Evolutionary conservation across 2,329 filamentous ascomycete genomes (phyloP).

Genomic region (Rasamsonia emersonii): DNA sequence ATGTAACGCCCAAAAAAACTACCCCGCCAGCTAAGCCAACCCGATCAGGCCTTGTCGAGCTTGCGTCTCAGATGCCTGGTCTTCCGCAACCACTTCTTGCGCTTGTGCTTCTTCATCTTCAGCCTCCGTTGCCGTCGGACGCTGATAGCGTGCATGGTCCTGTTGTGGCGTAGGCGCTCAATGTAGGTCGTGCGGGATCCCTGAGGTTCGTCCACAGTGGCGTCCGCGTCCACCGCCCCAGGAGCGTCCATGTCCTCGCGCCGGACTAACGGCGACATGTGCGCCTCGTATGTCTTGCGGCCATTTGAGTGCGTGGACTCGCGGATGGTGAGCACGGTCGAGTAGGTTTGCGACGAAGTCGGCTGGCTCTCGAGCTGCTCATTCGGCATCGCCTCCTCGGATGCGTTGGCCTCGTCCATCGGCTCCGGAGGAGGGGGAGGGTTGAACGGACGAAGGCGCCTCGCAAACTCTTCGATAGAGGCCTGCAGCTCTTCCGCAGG

Average conservation of each 20-base stretch:
- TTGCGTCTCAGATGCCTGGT: slow-evolving; percentile 83
- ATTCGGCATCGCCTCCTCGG: slow-evolving; percentile 23
- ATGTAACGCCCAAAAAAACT: slow-evolving; percentile 11
- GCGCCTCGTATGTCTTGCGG: slow-evolving; percentile 43
- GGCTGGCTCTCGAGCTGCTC: slow-evolving; percentile 24
- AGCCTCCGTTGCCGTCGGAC: slow-evolving; percentile 87
- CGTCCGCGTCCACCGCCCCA: slow-evolving; percentile 18
- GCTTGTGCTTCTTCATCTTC: slow-evolving; percentile 99
- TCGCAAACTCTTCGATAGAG: slow-evolving; percentile 60
- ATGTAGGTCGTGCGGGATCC: slow-evolving; percentile 45
- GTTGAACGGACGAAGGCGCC: slow-evolving; percentile 69
- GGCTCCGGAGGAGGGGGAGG: slow-evolving; percentile 73
- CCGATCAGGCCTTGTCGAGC: slow-evolving; percentile 54
- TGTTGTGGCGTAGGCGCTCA: slow-evolving; percentile 54
- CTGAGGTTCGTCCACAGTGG: slow-evolving; percentile 51
- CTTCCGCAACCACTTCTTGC: slow-evolving; percentile 96
- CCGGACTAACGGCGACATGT: slow-evolving; percentile 42
- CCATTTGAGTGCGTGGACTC: slow-evolving; percentile 44
- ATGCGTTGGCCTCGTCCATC: slow-evolving; percentile 35
- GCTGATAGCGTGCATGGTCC: slow-evolving; percentile 70
- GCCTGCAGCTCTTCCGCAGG: slow-evolving; percentile 54
- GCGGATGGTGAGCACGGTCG: slow-evolving; percentile 44
- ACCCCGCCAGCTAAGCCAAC: too few relatives aligned
- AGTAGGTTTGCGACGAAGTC: slow-evolving; percentile 36
- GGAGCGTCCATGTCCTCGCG: slow-evolving; percentile 31